Conservation (phyloP, 2,329 filamentous ascomycete genomes). For the Xylariaceae sp. region DNA sequence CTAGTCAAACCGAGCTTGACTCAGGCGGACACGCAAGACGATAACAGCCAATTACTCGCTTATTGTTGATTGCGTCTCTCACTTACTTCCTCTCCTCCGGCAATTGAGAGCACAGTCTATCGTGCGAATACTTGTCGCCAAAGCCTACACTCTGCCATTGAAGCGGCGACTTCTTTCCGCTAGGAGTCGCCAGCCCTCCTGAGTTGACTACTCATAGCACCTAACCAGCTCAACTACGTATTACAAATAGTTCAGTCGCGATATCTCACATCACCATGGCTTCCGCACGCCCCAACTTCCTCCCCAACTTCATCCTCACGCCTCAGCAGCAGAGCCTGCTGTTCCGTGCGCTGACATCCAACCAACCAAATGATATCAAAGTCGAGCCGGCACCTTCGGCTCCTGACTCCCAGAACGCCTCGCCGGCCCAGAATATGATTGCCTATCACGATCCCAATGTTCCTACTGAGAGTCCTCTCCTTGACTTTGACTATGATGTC, state of each 20-base stretch:
- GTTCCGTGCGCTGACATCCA: constrained; percentile 70
- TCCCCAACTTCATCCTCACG: constrained; percentile 62
- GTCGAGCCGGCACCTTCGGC: constrained; percentile 41
- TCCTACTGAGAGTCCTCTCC: constrained; percentile 71
- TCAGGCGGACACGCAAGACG: constrained; percentile 1
- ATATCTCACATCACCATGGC: constrained; percentile 39
- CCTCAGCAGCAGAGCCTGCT: constrained; percentile 72
- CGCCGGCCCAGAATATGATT: constrained; percentile 41
- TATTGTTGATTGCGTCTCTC: not conserved
- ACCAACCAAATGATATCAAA: constrained; percentile 42
- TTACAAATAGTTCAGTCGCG: constrained; percentile 1
- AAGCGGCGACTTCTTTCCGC: constrained; percentile 19
- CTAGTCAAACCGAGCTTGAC: not conserved
- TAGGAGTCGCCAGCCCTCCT: constrained; percentile 15
- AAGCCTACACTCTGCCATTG: constrained; percentile 10
- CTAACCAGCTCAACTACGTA: not conserved
- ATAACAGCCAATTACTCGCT: not conserved
- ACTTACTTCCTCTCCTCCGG: not conserved
- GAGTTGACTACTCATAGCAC: not conserved
- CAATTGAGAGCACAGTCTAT: constrained; percentile 1
- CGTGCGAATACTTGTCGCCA: constrained; percentile 8
- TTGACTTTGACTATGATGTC: constrained; percentile 76
- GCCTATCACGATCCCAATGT: constrained; percentile 41
- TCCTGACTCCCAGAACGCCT: constrained; percentile 45
- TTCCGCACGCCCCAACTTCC: constrained; percentile 41